A percentile compares a stretch with the other conserved stretches of the same genome.
phyloP scores from a whole-genome alignment of 2,329 filamentous ascomycete species.

The Bipolaris cookei region DNA sequence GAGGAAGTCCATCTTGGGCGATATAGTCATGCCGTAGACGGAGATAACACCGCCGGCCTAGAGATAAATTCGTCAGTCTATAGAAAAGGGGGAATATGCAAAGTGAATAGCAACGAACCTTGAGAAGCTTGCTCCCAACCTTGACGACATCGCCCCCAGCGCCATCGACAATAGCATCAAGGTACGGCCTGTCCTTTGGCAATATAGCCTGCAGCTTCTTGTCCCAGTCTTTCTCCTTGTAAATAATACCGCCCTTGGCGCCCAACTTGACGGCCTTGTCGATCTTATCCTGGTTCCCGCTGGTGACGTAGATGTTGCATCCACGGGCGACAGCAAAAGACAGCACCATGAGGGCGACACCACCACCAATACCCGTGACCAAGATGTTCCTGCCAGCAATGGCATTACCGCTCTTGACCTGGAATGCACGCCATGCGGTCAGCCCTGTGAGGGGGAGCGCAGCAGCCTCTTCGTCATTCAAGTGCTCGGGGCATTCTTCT shows the following conservation, averaged over 20 bases:
- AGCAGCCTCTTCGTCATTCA: slow-evolving; percentile 76
- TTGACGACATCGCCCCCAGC: slow-evolving; percentile 85
- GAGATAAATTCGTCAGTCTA: neutral
- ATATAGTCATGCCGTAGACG: slow-evolving; percentile 88
- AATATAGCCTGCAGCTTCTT: slow-evolving; percentile 70
- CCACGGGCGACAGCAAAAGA: slow-evolving; percentile 77
- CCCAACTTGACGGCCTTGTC: slow-evolving; percentile 73
- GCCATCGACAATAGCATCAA: slow-evolving; percentile 89
- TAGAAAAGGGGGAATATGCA: neutral
- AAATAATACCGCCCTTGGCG: slow-evolving; percentile 80
- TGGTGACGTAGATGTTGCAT: slow-evolving; percentile 81
- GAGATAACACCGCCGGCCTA: slow-evolving; percentile 79
- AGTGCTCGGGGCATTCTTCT: slow-evolving; percentile 75
- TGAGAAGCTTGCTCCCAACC: slow-evolving; percentile 71
- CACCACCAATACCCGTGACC: slow-evolving; percentile 90
- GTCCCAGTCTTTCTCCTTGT: slow-evolving; percentile 82
- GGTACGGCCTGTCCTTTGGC: slow-evolving; percentile 67
- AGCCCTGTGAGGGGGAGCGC: slow-evolving; percentile 84
- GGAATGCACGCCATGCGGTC: slow-evolving; percentile 85
- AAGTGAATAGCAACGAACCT: slow-evolving; percentile 48
- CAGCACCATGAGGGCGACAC: slow-evolving; percentile 82
- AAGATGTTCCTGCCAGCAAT: slow-evolving; percentile 74
- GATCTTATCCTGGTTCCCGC: slow-evolving; percentile 76
- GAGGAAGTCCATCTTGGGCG: slow-evolving; percentile 82
- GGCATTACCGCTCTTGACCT: slow-evolving; percentile 75